phyloP scores from a whole-genome alignment of 495 filamentous ascomycete species.

The Daldinia concentrica region DNA sequence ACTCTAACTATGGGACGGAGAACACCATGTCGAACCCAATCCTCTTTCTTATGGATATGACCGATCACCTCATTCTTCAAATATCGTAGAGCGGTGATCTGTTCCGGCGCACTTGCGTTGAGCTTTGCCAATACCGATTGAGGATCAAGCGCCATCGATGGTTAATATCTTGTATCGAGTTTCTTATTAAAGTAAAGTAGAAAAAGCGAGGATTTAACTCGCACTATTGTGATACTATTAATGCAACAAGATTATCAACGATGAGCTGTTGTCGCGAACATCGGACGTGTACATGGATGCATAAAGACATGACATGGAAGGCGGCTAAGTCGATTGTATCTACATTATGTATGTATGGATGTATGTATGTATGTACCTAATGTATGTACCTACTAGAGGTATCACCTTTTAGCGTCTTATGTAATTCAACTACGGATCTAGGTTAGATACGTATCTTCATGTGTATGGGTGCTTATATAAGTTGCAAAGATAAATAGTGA shows the following conservation, averaged over 20 bases:
- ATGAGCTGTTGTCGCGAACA: constrained; percentile 19
- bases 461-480: no score
- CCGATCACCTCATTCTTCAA: constrained; percentile 92
- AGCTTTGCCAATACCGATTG: constrained; percentile 69
- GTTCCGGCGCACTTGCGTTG: constrained; percentile 67
- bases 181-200: not conserved
- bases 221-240: constrained; percentile 6
- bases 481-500: no score
- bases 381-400: no score
- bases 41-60: constrained; percentile 85
- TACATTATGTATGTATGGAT: no score
- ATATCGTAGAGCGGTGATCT: constrained; percentile 70
- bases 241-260: constrained; percentile 15
- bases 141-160: constrained; percentile 45
- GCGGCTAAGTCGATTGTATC: not conserved
- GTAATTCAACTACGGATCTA: not conserved
- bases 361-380: no score
- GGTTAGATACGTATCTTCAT: no score
- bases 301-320: not conserved
- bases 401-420: not conserved
- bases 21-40: constrained; percentile 74
- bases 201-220: not conserved
- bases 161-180: not conserved
- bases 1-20: constrained; percentile 72
- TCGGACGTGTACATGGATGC: constrained; percentile 6